Conservation (phyloP, 2,329 filamentous ascomycete species). For the Alternaria sp. region DNA sequence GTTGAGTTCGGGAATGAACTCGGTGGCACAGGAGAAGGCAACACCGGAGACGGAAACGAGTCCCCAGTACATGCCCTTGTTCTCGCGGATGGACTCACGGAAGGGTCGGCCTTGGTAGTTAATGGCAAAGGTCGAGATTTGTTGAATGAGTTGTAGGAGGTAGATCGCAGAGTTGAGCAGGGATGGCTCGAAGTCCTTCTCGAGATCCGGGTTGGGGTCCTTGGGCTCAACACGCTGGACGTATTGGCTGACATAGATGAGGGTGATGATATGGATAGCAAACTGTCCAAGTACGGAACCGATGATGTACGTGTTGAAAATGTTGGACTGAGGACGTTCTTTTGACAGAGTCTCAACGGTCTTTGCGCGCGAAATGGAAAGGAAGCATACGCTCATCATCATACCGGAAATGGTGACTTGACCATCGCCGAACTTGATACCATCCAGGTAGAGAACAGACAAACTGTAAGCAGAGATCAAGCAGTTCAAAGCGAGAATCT, state of each 20-base stretch:
- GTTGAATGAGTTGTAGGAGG: conserved; percentile 95
- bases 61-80: conserved; percentile 98
- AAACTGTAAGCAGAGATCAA: conserved; percentile 97
- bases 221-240: conserved; percentile 84
- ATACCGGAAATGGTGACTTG: conserved; percentile 99
- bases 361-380: conserved; percentile 97
- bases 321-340: conserved; percentile 96
- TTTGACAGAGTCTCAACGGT: conserved; percentile 95
- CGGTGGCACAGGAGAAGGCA: conserved; percentile 92
- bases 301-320: conserved; percentile 99
- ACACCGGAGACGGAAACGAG: conserved; percentile 89
- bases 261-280: conserved; percentile 89
- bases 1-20: conserved; percentile 96
- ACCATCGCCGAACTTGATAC: conserved; percentile 98
- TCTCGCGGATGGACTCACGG: conserved; percentile 94
- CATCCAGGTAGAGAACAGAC: conserved; percentile 94
- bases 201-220: conserved; percentile 78
- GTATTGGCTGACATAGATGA: conserved; percentile 92
- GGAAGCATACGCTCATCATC: conserved; percentile 99
- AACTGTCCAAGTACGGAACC: conserved; percentile 97
- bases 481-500: conserved; percentile 97
- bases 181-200: conserved; percentile 92
- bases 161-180: conserved; percentile 97
- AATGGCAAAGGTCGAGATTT: conserved; percentile 98
- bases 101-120: conserved; percentile 99